phyloP scores from a whole-genome alignment of 2,329 filamentous ascomycete species.

The Neoarthrinium moseri region DNA sequence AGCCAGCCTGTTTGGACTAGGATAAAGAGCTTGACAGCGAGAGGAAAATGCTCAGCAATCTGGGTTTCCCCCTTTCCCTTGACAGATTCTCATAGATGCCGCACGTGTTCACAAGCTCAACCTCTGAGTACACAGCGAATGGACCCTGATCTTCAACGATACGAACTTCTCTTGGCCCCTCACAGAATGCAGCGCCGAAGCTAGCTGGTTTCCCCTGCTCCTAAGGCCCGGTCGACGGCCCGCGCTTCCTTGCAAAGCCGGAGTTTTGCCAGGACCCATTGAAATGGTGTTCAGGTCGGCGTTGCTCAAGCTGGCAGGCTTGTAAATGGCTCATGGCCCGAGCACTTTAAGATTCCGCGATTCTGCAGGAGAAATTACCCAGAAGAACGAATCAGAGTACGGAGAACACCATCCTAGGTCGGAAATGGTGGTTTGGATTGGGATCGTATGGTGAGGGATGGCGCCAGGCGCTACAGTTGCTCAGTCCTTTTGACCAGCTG shows the following conservation, averaged over 20 bases:
- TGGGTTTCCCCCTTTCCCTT: background rate
- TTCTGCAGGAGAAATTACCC: background rate
- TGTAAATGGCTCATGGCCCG: background rate
- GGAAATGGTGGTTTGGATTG: background rate
- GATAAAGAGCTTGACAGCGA: too few species aligned
- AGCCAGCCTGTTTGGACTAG: background rate
- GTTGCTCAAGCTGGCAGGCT: background rate
- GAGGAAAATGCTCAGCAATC: too few species aligned
- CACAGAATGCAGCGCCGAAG: background rate
- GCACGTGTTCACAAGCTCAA: background rate
- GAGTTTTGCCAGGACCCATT: slow-evolving; percentile 2
- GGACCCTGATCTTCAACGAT: background rate
- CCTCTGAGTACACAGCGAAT: background rate
- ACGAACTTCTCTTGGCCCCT: slow-evolving; percentile 2
- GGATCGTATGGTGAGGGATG: too few species aligned
- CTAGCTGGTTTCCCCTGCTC: slow-evolving; percentile 1
- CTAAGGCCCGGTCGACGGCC: slow-evolving; percentile 2
- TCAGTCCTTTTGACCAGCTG: too few species aligned
- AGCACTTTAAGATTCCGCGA: background rate
- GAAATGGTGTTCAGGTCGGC: background rate
- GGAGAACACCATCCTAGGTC: background rate
- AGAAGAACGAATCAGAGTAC: background rate
- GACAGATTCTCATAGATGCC: background rate
- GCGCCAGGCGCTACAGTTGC: too few species aligned
- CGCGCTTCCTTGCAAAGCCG: slow-evolving; percentile 2